Evolutionary conservation across 208 protist genomes (phyloP), one percentile per base, ranked within the genome.

Genomic region (Acanthamoeba triangularis): DNA sequence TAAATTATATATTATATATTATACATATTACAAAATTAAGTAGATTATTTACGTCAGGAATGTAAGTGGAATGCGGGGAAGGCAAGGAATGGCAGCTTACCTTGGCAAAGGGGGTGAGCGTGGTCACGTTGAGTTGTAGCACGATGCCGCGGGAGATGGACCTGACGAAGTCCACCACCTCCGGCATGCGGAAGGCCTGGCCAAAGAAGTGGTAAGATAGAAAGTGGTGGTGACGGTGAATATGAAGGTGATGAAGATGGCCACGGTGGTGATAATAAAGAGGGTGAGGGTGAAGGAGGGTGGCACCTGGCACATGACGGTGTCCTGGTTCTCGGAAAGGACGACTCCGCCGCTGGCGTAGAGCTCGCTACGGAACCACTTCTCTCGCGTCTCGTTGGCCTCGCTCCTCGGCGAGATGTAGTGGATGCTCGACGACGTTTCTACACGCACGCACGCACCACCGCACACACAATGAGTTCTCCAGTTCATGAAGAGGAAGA

Each of bases 281-380:
- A 44, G 0, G 2, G 3, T 33, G n/a, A 78, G 3, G 28, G 23
- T 44, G 69, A 23, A n/a, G 23, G n/a, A 33, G 23, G 35, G 10
- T 14, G 5, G 59, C 7, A 63, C 84, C 84, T 90, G 85, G 56
- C 85, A 76, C 18, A 92, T 56, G 37, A 69, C 25, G n/a, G 63
- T 92, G 56, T 92, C 85, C 54, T 76, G 63, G 52, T 33, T 69
- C 63, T 92, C 85, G 30, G 85, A 47, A 8, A 92, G 63, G 5
- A 92, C 63, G 30, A 92, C 85, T 5, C 85, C 63, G 47, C 85
- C 85, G 54, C 85, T 92, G 85, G 85, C 85, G 44, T 92, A 92
- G 33, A 92, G 54, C 3, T 92, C 54, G 56, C 41, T 65, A 1
- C 63, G 54, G 63, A 33, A 92, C 59, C 63, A 92, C 28, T 92